These are phyloP conservation scores for Exserohilum turcica DNA, from an alignment of 2,329 filamentous ascomycete genomes.

Conservation along the genomic window DNA sequence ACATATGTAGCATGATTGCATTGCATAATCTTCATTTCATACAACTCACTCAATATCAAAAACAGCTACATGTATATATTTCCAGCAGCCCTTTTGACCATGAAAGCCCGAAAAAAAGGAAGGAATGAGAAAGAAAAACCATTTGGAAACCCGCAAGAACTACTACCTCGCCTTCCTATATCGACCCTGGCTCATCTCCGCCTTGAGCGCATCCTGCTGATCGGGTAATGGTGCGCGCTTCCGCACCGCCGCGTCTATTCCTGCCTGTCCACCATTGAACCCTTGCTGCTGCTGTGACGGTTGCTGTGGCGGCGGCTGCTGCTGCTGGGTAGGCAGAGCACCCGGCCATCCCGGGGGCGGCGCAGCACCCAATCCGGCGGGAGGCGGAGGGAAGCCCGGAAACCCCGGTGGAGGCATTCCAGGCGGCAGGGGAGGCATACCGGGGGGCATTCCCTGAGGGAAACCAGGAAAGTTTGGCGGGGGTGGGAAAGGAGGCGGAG, in stretches of 20 bases:
- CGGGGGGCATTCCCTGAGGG: slow-evolving; percentile 26
- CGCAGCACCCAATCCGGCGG: slow-evolving; percentile 13
- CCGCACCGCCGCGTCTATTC: slow-evolving; percentile 42
- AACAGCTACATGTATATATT: too few species aligned
- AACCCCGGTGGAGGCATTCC: slow-evolving; percentile 35
- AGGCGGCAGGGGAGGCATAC: slow-evolving; percentile 26
- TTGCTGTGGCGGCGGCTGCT: background rate
- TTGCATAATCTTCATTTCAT: too few species aligned
- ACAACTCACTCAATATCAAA: too few species aligned
- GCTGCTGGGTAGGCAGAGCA: background rate
- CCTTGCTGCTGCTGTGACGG: slow-evolving; percentile 21
- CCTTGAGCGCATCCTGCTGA: slow-evolving; percentile 79
- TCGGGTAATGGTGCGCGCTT: slow-evolving; percentile 74
- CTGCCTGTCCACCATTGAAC: slow-evolving; percentile 11
- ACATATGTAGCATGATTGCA: too few species aligned
- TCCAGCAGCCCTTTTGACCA: too few species aligned
- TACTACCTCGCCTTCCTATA: slow-evolving; percentile 46
- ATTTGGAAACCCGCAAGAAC: too few species aligned
- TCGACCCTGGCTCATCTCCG: slow-evolving; percentile 69
- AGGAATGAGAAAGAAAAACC: too few species aligned
- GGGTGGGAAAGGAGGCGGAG: slow-evolving; percentile 34
- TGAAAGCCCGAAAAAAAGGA: too few species aligned
- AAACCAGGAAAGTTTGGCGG: slow-evolving; percentile 36
- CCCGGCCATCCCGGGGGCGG: slow-evolving; percentile 23
- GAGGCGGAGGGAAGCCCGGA: slow-evolving; percentile 22